Conservation (phyloP, 495 filamentous ascomycete genomes). For the Chlorociboria aeruginascens region DNA sequence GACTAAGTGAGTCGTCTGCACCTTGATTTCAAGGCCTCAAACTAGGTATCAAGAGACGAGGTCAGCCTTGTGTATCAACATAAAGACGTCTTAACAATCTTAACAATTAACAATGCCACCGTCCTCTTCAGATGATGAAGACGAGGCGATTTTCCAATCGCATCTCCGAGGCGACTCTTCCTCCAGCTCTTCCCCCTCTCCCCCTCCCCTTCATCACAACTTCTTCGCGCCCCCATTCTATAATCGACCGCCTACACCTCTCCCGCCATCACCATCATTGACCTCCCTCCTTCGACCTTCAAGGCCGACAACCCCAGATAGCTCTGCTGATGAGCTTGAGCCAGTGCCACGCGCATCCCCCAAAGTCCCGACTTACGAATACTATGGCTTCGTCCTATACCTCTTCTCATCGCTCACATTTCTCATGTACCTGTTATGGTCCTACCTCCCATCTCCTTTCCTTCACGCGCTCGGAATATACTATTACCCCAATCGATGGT, state of each 20-base stretch:
- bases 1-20: too few species aligned
- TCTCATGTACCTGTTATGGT: constrained; percentile 86
- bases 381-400: constrained; percentile 97
- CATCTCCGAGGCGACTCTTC: constrained; percentile 24
- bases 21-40: too few species aligned
- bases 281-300: constrained; percentile 93
- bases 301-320: constrained; percentile 82
- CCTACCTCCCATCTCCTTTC: constrained; percentile 83
- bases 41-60: too few species aligned
- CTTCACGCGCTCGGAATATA: constrained; percentile 86
- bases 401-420: constrained; percentile 71
- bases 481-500: constrained; percentile 97
- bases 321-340: constrained; percentile 71
- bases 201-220: constrained; percentile 26
- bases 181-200: constrained; percentile 13
- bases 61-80: too few species aligned
- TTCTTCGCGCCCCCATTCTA: constrained; percentile 83
- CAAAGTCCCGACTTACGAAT: constrained; percentile 94
- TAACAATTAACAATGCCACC: constrained; percentile 28
- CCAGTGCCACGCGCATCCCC: constrained; percentile 80
- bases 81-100: background rate
- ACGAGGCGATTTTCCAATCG: constrained; percentile 23
- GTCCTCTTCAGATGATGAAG: constrained; percentile 32
- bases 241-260: constrained; percentile 73
- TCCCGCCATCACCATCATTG: constrained; percentile 86